Percentiles rank a stretch among this genome's conserved stretches.
phyloP scores from a whole-genome alignment of 768 basidiomycete species.

The Lactifluus piperatus region DNA sequence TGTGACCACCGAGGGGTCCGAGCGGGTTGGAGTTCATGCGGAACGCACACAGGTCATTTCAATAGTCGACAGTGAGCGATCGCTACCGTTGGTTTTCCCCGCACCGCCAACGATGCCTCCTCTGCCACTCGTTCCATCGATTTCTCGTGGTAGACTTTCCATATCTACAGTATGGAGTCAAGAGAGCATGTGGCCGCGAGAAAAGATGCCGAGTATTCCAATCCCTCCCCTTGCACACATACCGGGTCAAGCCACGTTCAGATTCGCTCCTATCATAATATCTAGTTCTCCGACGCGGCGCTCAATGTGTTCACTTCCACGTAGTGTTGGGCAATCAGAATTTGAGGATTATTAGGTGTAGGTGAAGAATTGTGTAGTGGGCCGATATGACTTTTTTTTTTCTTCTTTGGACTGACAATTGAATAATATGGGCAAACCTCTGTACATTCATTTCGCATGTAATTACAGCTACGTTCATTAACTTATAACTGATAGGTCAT shows the following conservation, averaged over 20 bases:
- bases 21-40: not conserved
- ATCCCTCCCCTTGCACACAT: slow-evolving; percentile 3
- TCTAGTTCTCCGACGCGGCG: not conserved
- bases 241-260: not conserved
- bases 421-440: no score
- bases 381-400: not conserved
- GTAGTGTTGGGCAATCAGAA: slow-evolving; percentile 9
- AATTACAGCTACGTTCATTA: slow-evolving; percentile 8
- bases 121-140: not conserved
- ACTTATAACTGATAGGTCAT: no score
- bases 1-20: not conserved
- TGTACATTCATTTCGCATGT: not conserved
- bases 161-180: slow-evolving; percentile 14
- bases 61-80: not conserved
- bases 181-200: slow-evolving; percentile 13
- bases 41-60: not conserved
- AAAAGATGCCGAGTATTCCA: not conserved
- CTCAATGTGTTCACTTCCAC: slow-evolving; percentile 10
- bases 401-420: not conserved
- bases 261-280: not conserved
- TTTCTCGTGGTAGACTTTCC: not conserved
- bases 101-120: not conserved
- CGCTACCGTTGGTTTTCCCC: not conserved
- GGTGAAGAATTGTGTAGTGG: not conserved
- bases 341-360: slow-evolving; percentile 2